These are phyloP conservation scores for Cladosporium sphaerospermum DNA, from an alignment of 2,329 filamentous ascomycete species.

Conservation along the genomic window DNA sequence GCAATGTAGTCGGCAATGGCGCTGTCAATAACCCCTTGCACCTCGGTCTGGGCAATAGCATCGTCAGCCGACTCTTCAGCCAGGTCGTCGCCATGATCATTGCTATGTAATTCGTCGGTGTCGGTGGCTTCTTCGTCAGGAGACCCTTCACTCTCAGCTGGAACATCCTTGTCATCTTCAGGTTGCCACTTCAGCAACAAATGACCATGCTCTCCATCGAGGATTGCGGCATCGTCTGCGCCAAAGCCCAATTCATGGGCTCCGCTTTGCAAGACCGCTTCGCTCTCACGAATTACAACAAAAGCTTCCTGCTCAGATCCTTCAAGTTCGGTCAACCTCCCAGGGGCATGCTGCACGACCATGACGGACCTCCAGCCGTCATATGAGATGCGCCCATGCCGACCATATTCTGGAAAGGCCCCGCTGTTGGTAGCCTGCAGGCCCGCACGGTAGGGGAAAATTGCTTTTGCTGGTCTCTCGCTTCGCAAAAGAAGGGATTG, in stretches of 20 bases:
- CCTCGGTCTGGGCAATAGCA: constrained; percentile 44
- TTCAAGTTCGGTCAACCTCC: background rate
- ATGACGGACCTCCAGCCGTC: background rate
- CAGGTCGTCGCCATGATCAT: constrained; percentile 30
- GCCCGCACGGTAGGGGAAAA: constrained; percentile 28
- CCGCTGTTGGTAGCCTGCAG: constrained; percentile 4
- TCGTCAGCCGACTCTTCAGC: constrained; percentile 39
- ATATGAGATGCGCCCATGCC: constrained; percentile 1
- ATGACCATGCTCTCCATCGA: constrained; percentile 22
- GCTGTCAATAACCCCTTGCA: constrained; percentile 49
- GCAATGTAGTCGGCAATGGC: constrained; percentile 46
- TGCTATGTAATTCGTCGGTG: constrained; percentile 18
- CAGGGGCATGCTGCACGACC: background rate
- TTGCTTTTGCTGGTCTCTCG: constrained; percentile 21
- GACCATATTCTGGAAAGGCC: background rate
- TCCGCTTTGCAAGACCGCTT: constrained; percentile 15
- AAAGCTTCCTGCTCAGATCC: constrained; percentile 10
- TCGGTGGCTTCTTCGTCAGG: constrained; percentile 7
- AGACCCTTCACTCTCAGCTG: constrained; percentile 12
- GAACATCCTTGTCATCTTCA: constrained; percentile 33
- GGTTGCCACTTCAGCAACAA: constrained; percentile 20
- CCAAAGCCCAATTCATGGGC: constrained; percentile 12
- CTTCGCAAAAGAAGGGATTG: constrained; percentile 16
- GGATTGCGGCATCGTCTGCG: constrained; percentile 13
- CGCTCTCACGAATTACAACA: constrained; percentile 25